Conservation (phyloP, 805 yeast species). For the Saturnispora serradocipensis region DNA sequence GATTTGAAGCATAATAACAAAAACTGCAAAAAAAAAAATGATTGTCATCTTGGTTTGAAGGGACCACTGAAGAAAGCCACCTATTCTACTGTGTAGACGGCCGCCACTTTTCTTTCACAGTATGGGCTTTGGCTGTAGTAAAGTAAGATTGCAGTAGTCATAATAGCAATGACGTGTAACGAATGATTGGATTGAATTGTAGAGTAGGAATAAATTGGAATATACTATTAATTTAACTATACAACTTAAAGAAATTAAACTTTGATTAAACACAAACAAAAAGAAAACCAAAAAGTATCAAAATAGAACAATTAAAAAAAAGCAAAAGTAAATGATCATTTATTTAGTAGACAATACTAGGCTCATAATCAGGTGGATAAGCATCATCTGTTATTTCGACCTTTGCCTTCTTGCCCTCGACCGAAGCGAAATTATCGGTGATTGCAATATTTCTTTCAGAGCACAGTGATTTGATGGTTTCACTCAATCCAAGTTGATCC, state of each 20-base stretch:
- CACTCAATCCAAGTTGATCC: conserved; percentile 60
- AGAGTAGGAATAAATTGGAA: no score
- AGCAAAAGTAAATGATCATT: not conserved
- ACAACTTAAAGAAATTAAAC: not conserved
- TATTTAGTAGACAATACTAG: conserved; percentile 25
- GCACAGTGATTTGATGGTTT: conserved; percentile 47
- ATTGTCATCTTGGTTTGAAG: no score
- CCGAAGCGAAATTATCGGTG: conserved; percentile 47
- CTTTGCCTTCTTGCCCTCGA: conserved; percentile 45
- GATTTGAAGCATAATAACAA: no score
- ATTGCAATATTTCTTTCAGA: conserved; percentile 43
- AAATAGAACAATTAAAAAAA: not conserved
- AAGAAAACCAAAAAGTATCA: not conserved
- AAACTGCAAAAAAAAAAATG: no score
- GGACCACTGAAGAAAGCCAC: no score
- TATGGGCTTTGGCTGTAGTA: no score
- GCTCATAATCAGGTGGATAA: conserved; percentile 57
- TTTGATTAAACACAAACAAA: not conserved
- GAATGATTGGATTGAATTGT: no score
- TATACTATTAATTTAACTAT: no score
- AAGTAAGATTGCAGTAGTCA: no score
- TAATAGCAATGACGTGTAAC: no score
- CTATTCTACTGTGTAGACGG: no score
- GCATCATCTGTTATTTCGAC: conserved; percentile 42
- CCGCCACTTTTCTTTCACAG: no score